Evolutionary conservation across 2,329 filamentous ascomycete genomes (phyloP), one percentile per base, ranked within the genome.

Genomic region (Escovopsis sp.): DNA sequence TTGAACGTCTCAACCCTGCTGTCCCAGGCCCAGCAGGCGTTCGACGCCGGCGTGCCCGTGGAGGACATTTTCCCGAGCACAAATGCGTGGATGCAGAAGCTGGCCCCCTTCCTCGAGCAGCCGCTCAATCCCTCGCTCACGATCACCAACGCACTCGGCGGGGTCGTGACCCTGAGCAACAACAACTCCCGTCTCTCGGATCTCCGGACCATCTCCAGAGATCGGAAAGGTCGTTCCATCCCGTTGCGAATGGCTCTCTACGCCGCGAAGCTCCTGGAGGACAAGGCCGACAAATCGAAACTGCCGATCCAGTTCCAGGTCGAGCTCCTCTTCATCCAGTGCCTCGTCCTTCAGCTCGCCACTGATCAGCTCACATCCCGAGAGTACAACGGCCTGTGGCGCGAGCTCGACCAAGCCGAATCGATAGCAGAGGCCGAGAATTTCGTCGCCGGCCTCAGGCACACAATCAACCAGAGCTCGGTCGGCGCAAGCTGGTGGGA

Each of bases 201-300:
- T 53, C 37, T 60, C 23, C 47, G 58, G 4, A 48, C 35, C 15
- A 36, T 72, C 12, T 55, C 64, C 30, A 69, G 80, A 36, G 87
- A 94, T 55, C 65, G 71, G 4, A 73, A 75, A 48, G 83, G 83
- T 0, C 75, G 79, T 30, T 85, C 85, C 2, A 67, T 83, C 42
- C 77, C 85, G 1, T 74, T 85, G 12, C 73, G 89, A 43, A 83
- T 93, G 65, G 77, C 81, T 1, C 68, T 81, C 39, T 94, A 87
- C 56, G 72, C 77, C 0, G 66, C 69, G 6, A 70, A 70, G 39
- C 56, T 91, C 0, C 55, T 87, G 0, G 53, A 59, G 1, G 57
- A 60, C 3, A 60, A 63, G 0, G 50, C 70, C 9, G 51, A 64
- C 3, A 43, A 70, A 1, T 50, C 61, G 0, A 50, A 57, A 0